These are phyloP conservation scores for Parascedosporium putredinis DNA, from an alignment of 2,329 filamentous ascomycete genomes.

Conservation along the genomic window DNA sequence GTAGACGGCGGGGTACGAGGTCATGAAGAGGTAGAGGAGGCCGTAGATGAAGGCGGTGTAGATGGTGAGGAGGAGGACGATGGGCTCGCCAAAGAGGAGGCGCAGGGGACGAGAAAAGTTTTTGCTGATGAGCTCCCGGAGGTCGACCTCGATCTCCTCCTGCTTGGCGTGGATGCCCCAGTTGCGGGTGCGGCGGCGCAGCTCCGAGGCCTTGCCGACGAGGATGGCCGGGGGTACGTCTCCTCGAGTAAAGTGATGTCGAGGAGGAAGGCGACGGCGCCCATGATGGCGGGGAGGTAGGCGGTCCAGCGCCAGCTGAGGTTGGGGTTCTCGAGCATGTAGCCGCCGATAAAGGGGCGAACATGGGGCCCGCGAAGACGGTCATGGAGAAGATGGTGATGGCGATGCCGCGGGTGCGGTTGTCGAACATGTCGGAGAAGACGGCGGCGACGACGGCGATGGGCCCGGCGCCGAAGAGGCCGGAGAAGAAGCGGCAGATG, in stretches of 20 bases:
- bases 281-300: slow-evolving; percentile 54
- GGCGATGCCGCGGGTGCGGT: slow-evolving; percentile 44
- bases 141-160: slow-evolving; percentile 60
- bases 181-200: slow-evolving; percentile 54
- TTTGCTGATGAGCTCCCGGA: slow-evolving; percentile 52
- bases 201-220: slow-evolving; percentile 46
- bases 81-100: slow-evolving; percentile 58
- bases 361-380: slow-evolving; percentile 55
- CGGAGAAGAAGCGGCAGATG: slow-evolving; percentile 62
- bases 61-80: slow-evolving; percentile 55
- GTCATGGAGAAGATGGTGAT: slow-evolving; percentile 33
- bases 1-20: slow-evolving; percentile 76
- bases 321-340: slow-evolving; percentile 45
- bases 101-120: slow-evolving; percentile 56
- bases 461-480: slow-evolving; percentile 61
- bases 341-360: slow-evolving; percentile 60
- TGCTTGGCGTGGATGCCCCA: slow-evolving; percentile 64
- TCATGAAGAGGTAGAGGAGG: slow-evolving; percentile 76
- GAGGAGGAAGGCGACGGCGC: slow-evolving; percentile 46
- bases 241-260: slow-evolving; percentile 56
- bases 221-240: slow-evolving; percentile 62
- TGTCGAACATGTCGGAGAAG: slow-evolving; percentile 63
- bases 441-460: slow-evolving; percentile 60
- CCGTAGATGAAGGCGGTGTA: slow-evolving; percentile 71
- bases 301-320: slow-evolving; percentile 67